These are phyloP conservation scores for Ustilago loliicola DNA, from an alignment of 1,284 basidiomycete species.

Conservation along the genomic window DNA sequence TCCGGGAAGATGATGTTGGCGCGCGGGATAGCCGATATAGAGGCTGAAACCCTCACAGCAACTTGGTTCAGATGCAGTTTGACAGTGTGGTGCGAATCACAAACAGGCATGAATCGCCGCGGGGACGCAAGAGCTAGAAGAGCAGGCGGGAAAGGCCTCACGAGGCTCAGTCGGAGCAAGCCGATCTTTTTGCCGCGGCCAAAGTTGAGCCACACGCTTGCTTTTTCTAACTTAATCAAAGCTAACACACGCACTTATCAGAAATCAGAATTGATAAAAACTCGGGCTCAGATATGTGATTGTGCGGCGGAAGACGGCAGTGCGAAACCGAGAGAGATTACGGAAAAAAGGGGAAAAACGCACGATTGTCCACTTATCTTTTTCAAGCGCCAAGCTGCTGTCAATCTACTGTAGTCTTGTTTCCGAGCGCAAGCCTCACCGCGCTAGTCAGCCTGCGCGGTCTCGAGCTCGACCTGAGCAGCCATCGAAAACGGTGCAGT, in stretches of 20 bases:
- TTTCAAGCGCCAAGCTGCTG: slow-evolving; percentile 3
- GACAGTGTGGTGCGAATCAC: neutral
- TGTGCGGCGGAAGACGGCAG: slow-evolving; percentile 20
- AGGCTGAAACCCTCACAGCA: slow-evolving; percentile 8
- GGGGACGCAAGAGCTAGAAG: neutral
- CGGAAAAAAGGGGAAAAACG: slow-evolving; percentile 24
- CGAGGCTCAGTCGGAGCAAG: slow-evolving; percentile 7
- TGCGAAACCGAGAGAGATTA: slow-evolving; percentile 19
- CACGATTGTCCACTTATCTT: slow-evolving; percentile 20
- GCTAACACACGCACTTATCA: neutral
- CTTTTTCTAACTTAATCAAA: slow-evolving; percentile 8
- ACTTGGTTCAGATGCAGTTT: neutral
- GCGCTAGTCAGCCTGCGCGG: slow-evolving; percentile 21
- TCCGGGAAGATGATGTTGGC: neutral
- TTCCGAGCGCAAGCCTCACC: slow-evolving; percentile 14
- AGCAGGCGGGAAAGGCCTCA: neutral
- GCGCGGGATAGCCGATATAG: slow-evolving; percentile 1
- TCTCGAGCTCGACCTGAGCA: slow-evolving; percentile 13
- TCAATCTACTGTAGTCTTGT: slow-evolving; percentile 1
- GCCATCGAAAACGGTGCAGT: neutral
- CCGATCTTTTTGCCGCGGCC: slow-evolving; percentile 5
- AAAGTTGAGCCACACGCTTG: slow-evolving; percentile 6
- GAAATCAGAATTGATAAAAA: neutral
- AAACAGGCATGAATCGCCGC: neutral
- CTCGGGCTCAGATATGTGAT: slow-evolving; percentile 8